Base-by-base conservation (phyloP, 768 basidiomycete species). In the Leccinum subgranulosum region DNA sequence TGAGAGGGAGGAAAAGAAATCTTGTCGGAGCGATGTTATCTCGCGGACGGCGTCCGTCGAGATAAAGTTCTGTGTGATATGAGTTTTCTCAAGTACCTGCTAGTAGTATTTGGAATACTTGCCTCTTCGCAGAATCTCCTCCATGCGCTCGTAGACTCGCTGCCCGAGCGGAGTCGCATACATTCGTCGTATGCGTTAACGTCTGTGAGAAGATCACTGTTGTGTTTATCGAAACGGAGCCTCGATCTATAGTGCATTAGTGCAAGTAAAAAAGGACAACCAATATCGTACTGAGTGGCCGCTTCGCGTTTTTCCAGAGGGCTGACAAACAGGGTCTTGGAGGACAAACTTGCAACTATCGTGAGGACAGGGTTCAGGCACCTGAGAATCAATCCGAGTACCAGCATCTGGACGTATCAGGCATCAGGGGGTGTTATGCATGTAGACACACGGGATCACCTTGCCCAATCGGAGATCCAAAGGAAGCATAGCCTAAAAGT, bases 391-490 rank as follows among this genome's bases (percentile, higher is more conserved):
- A 86, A 82, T 0, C 84, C 93, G 0, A 97, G 77, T 7, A 97
- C 82, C 23, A 98, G 82, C 90, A 98, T 95, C 90, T 90, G 58
- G n/a, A 11, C 39, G 76, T 7, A 97, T 81, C 25, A 33, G 97
- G 82, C 90, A 98, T 95, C 89, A 90, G 58, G n/a, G 43, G 4
- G 29, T 21, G 27, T 27, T 15, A 9, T 2, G n/a, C 17, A n/a
- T 14, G 17, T 39, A 17, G 3, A 39, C 9, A 6, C 4, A 10
- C 10, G 41, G 47, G 11, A 55, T 47, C 27, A 89, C 90, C 79
- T 97, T 98, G 8, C 85, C 92, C 27, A 98, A 79, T 41, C 92
- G 81, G 10, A 95, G 75, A 72, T 98, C 95, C 14, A 96, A 76
- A 1, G 94, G 94, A n/a, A 97, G 79, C 73, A 86, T 81, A 3